Evolutionary conservation across 106 monocot species (phyloP).

Genomic region (Acanthochlamys bracteata): DNA sequence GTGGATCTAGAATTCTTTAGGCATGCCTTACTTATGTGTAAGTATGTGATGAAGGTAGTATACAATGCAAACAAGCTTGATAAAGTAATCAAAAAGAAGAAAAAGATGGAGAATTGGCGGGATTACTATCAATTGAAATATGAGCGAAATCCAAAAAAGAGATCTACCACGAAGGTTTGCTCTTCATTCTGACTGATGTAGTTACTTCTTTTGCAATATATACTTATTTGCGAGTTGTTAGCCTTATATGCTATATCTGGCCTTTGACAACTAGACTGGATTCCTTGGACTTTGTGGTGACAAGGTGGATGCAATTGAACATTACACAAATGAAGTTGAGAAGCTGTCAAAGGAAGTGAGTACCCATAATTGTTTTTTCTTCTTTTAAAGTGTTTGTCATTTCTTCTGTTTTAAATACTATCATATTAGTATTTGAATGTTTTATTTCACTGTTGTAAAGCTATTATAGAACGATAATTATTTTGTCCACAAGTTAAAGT

Average conservation of each 20-base stretch:
- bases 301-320: slow-evolving; percentile 87
- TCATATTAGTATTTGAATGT: too few species aligned
- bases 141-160: slow-evolving; percentile 54
- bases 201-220: too few species aligned
- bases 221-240: too few species aligned
- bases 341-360: slow-evolving; percentile 73
- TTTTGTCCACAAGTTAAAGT: too few species aligned
- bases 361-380: background rate
- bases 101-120: slow-evolving; percentile 66
- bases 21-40: slow-evolving; percentile 2
- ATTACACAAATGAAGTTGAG: slow-evolving; percentile 64
- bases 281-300: slow-evolving; percentile 74
- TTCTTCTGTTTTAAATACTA: slow-evolving; percentile 3
- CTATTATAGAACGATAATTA: too few species aligned
- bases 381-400: background rate
- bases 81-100: slow-evolving; percentile 67
- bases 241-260: slow-evolving; percentile 5
- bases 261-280: slow-evolving; percentile 39
- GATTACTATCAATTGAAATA: slow-evolving; percentile 66
- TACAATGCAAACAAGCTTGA: slow-evolving; percentile 73
- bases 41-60: slow-evolving; percentile 28
- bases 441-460: too few species aligned
- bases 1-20: background rate
- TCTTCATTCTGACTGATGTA: background rate
- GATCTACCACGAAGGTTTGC: slow-evolving; percentile 59